Conservation (phyloP, 192 early-diverging fungal species). For the Phlyctochytrium bullatum region DNA sequence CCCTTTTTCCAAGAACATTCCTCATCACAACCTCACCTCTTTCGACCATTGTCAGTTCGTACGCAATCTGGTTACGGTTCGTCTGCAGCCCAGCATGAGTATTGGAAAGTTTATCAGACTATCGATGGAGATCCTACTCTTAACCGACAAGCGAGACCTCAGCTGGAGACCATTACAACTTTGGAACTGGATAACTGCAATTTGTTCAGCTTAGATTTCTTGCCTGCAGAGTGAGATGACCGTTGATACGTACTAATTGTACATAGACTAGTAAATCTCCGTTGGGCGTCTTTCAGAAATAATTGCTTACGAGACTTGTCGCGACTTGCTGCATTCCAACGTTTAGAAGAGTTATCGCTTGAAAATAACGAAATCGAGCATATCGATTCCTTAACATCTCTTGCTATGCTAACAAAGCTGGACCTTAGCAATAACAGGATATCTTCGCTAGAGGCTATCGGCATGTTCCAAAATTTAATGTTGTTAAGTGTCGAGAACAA, state of each 20-base stretch:
- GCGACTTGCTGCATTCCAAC: constrained; percentile 29
- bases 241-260: constrained; percentile 5
- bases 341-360: constrained; percentile 51
- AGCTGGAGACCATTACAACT: constrained; percentile 46
- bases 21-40: constrained; percentile 50
- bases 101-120: constrained; percentile 40
- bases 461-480: constrained; percentile 46
- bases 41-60: constrained; percentile 49
- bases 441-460: constrained; percentile 33
- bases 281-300: constrained; percentile 58
- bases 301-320: constrained; percentile 51
- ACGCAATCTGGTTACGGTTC: constrained; percentile 50
- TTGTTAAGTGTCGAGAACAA: constrained; percentile 58
- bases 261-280: constrained; percentile 38
- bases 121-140: no score
- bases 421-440: constrained; percentile 55
- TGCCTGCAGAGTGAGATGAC: constrained; percentile 33
- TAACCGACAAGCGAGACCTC: constrained; percentile 20
- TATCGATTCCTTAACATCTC: constrained; percentile 43
- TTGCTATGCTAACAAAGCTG: constrained; percentile 45
- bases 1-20: constrained; percentile 29
- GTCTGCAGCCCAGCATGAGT: constrained; percentile 46
- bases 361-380: constrained; percentile 56
- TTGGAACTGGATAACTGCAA: constrained; percentile 52
- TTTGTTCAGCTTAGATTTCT: constrained; percentile 38